Evolutionary conservation across 176 grass and related monocot genomes (phyloP), one percentile per base, ranked within the genome.

Genomic region (Zea luxurians): DNA sequence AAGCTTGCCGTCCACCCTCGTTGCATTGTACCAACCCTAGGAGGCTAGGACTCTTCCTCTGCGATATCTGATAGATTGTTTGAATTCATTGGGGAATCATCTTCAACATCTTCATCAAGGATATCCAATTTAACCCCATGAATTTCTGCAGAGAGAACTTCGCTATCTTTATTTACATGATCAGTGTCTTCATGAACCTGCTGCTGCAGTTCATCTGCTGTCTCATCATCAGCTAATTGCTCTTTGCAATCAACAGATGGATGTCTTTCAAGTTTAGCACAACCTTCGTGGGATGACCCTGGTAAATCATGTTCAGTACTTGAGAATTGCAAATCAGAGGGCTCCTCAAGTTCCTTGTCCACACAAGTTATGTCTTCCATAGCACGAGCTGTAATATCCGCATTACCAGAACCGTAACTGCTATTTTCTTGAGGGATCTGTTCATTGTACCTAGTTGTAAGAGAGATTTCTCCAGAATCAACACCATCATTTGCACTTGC

Each of bases 171-270:
- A 82, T 7, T 68, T 84, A 47, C 41, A 79, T 46, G 54, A 80
- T 87, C 64, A 78, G 48, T 38, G 47, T 20, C 71, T 58, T 87
- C 81, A 82, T 85, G 73, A 68, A 76, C 63, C 54, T 85, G 65
- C 54, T 85, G 65, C 38, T 17, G 81, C 13, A 80, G 20, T 91
- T 84, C 72, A 62, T 79, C 48, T 41, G n/a, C n/a, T 4, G 1
- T 37, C 68, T 82, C 68, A 53, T 78, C 68, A 84, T 81, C 71
- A 72, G 44, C 66, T 2, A 10, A 71, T 81, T 83, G 65, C 18
- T 70, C 70, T 70, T 73, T 42, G 61, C 66, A 70, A 85, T 78
- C 47, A 85, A 74, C 78, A 70, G 60, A 48, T 75, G 48, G 54
- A 50, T 68, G 48, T 64, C 48, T 57, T 55, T 50, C 63, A 3